Percentiles rank a stretch among this genome's conserved stretches.
Conservation (phyloP, 768 basidiomycete species). For the Sporobolomyces phaffii region DNA sequence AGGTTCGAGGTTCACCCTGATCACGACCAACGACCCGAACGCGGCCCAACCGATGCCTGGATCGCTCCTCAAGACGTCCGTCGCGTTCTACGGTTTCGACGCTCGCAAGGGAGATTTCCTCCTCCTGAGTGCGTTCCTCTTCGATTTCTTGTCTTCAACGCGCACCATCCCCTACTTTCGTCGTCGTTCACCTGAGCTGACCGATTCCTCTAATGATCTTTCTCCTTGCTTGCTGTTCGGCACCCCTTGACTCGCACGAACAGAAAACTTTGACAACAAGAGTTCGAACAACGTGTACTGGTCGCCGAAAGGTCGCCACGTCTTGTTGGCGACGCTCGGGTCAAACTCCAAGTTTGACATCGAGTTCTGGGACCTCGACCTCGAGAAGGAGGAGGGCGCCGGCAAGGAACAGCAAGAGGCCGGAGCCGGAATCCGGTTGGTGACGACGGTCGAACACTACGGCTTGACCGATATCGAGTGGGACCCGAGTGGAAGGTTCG, state of each 20-base stretch:
- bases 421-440: constrained; percentile 75
- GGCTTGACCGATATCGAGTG: constrained; percentile 96
- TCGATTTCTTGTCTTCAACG: not conserved
- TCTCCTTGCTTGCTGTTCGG: too few relatives aligned
- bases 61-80: constrained; percentile 89
- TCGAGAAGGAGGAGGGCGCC: constrained; percentile 59
- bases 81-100: constrained; percentile 93
- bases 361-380: constrained; percentile 98
- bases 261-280: constrained; percentile 70
- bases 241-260: too few relatives aligned
- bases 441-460: constrained; percentile 86
- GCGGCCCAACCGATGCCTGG: constrained; percentile 80
- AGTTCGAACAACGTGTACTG: constrained; percentile 91
- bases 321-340: constrained; percentile 91
- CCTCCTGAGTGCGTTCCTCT: constrained; percentile 59
- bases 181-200: too few relatives aligned
- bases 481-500: constrained; percentile 92
- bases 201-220: too few relatives aligned
- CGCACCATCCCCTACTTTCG: not conserved
- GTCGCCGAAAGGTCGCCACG: constrained; percentile 93
- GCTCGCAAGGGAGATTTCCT: constrained; percentile 87
- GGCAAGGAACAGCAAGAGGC: constrained; percentile 60
- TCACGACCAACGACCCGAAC: constrained; percentile 89
- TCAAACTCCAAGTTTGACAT: constrained; percentile 92
- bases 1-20: constrained; percentile 90